Evolutionary conservation across 768 basidiomycete genomes (phyloP), one percentile per base, ranked within the genome.

Genomic region (Psilocybe tampanensis): DNA sequence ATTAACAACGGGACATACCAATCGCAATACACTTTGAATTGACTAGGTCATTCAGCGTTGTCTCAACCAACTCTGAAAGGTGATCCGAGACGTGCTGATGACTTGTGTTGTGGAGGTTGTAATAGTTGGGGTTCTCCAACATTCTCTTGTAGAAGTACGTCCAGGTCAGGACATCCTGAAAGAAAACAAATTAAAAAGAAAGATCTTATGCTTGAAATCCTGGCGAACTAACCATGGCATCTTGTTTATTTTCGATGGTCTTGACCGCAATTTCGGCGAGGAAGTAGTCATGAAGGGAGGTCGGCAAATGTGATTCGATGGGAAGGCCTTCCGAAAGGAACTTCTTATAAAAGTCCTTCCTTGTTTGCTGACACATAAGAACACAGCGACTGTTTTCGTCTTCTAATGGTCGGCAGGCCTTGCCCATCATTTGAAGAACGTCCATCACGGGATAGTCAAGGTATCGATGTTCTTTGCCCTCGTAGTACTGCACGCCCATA

Each of bases 271-370:
- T 97, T 72, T 98, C 97, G 0, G 96, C 94, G 49, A 98, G 82
- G 85, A 98, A 98, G 72, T 97, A 97, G 68, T 98, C 97, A 65
- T 98, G 96, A 1, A 99, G 76, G 56, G 94, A 89, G 0, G 92
- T 94, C 1, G 95, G 88, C 3, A 98, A 75, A 70, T 96, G 94
- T 0, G 93, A 95, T 70, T 99, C 97, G 61, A 98, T 97, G 6
- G 96, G 97, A 23, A 99, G 75, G n/a, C 96, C 97, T 69, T 98
- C 95, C 1, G 89, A 88, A 49, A 99, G 72, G 84, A 98, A 98
- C 72, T 98, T 98, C 76, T 95, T 96, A 82, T 95, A 98, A 73
- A 98, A 99, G 70, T 98, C 96, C 72, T 98, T 99, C 33, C 95
- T 83, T 0, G 94, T 96, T 72, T 96, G 93, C 65, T 98, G 96